These are phyloP conservation scores for Pythium sp. DNA, from an alignment of 352 stramenopile species.

Conservation along the genomic window DNA sequence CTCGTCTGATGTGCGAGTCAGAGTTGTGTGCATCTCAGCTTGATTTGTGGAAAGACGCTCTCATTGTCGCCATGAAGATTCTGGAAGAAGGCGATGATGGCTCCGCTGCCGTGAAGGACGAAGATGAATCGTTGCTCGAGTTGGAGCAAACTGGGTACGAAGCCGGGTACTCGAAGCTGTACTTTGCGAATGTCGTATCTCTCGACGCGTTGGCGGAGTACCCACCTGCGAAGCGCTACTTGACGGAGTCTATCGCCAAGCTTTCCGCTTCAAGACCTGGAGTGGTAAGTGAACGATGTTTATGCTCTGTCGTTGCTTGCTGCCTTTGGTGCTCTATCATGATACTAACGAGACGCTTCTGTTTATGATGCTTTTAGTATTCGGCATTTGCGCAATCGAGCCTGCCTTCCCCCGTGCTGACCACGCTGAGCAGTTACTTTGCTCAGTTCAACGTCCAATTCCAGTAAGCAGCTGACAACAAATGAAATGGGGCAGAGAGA, in stretches of 20 bases:
- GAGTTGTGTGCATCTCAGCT: slow-evolving; percentile 54
- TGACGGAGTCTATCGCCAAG: slow-evolving; percentile 65
- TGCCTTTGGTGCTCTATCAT: slow-evolving; percentile 16
- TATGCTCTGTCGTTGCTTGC: neutral
- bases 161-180: slow-evolving; percentile 92
- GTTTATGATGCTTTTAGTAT: slow-evolving; percentile 35
- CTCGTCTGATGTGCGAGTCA: slow-evolving; percentile 71
- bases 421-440: slow-evolving; percentile 58
- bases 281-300: slow-evolving; percentile 40
- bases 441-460: slow-evolving; percentile 61
- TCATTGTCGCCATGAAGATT: slow-evolving; percentile 47
- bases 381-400: slow-evolving; percentile 45
- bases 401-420: slow-evolving; percentile 28
- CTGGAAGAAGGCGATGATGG: slow-evolving; percentile 69
- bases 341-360: neutral
- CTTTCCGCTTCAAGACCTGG: slow-evolving; percentile 61
- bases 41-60: slow-evolving; percentile 50
- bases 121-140: slow-evolving; percentile 80
- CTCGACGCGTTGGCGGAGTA: slow-evolving; percentile 89
- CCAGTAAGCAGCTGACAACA: slow-evolving; percentile 33
- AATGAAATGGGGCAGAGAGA: neutral
- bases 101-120: slow-evolving; percentile 52
- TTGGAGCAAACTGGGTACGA: slow-evolving; percentile 90
- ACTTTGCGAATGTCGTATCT: slow-evolving; percentile 85
- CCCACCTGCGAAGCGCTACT: slow-evolving; percentile 47